Base-by-base conservation (phyloP, 805 yeast species). In the Pichia insulana region DNA sequence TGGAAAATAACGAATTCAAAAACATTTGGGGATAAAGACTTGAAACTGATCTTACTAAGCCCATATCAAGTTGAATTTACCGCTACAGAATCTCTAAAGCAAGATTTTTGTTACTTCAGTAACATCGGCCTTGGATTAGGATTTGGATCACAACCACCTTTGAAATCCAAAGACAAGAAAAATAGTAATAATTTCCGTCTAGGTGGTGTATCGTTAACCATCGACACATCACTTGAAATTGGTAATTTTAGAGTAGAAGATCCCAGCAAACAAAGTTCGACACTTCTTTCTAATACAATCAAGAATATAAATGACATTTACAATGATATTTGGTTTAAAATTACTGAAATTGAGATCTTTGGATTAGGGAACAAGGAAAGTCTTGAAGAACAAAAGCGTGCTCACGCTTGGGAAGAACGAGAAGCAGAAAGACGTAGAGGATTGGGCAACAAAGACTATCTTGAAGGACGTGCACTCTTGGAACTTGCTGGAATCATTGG, bases 331-430 rank as follows among this genome's bases (percentile, higher is more conserved):
- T 64, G 86, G 39, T 77, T 90, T 52, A 57, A 71, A 42, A 74
- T 90, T 7, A 75, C 79, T 5, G 89, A 83, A 49, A 64, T 89
- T 20, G 96, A 89, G 56, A 95, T 88, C 0, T 84, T 92, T 89
- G 97, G 97, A 0, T 74, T 87, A 44, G 97, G 97, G 1, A 77
- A 85, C 7, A 77, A 74, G 9, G 76, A 79, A 46, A 95, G 86
- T 50, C 63, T 88, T 37, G 80, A 73, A 26, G 89, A 82, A 47
- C 96, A 89, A 61, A 67, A 71, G 36, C 76, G 74, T 52, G 73
- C 74, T 46, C 83, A 95, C 92, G 88, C 81, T 52, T 88, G 96
- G 96, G 97, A 90, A 56, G 83, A 81, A 55, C 68, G 77, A 38
- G 96, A 87, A 57, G 95, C 95, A 0, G 73, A 78, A 51, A 80